Evolutionary conservation across 345 rosid species (phyloP), one percentile per base, ranked within the genome.

Genomic region (Citrus cavaleriei): DNA sequence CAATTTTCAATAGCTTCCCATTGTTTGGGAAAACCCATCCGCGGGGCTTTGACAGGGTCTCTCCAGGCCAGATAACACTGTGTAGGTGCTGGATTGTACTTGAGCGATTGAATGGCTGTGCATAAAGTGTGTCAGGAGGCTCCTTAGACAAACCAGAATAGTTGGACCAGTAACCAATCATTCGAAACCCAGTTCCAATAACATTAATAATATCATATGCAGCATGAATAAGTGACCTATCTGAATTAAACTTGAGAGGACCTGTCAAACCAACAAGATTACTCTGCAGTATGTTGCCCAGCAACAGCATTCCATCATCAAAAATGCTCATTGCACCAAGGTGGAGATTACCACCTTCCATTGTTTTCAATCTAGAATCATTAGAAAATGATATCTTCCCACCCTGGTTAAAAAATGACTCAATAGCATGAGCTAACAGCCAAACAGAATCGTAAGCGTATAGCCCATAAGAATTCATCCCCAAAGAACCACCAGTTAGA

Each of bases 1-100:
- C 99, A 18, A 96, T 89, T 85, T 81, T 87, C 79, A 96, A 83
- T 66, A 81, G 93, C 83, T 90, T 91, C 84, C 99, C 99, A 72
- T 90, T 92, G 87, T 90, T 91, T 3, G 98, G 90, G 60, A 96
- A 93, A 65, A 89, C 99, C 98, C 99, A 96, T 79, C 99, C 99
- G 13, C 97, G 96, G 49, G 99, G 99, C 55, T 77, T 89, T 37
- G 77, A 60, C 73, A 76, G 75, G n/a, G 93, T 85, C 77, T 93
- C 99, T 58, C 99, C 99, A 0, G 98, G 99, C 99, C 99, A 96
- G 70, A 96, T 90, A 70, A 90, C 98, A 72, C 73, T 70, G 67
- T 84, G 77, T 28, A 96, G 83, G 25, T 92, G 77, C 82, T 87
- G 97, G 84, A 51, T 90, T 77, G 82, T 70, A 70, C 74, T 87